Base-by-base conservation (phyloP, 1,139 yeast genomes). In the Lizanozyma gosingica region DNA sequence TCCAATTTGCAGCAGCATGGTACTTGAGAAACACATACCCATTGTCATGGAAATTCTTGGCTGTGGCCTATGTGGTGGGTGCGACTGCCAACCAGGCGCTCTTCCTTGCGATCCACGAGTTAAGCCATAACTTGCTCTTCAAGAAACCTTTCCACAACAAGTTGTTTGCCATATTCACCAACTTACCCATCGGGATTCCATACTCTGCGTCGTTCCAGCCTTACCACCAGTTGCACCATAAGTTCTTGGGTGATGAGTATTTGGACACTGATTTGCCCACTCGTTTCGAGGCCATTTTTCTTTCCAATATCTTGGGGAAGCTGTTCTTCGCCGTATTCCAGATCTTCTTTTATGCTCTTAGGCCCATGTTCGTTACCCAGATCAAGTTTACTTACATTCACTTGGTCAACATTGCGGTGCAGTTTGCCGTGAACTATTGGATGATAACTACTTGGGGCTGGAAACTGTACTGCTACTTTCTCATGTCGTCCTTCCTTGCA, bases 181-280 rank as follows among this genome's bases (percentile, higher is more conserved):
- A 88, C 55, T 62, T 85, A 40, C 95, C 96, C 1, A 85, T 88
- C 41, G 96, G 95, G 1, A 72, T 88, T 34, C 97, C 97, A 1
- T 88, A 86, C 59, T 75, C 87, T 35, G 96, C 96, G 0, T 83
- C 94, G 2, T 88, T 88, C 61, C 87, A 83, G 45, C 96, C 96
- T 9, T 88, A 88, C 59, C 97, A 88, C 54, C 86, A 86, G 56
- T 69, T 88, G 38, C 97, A 88, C 55, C 97, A 88, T 62, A 88
- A 88, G 59, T 87, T 83, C 53, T 63, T 84, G 56, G 97, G 97
- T n/a, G 95, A 88, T 57, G 83, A 79, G 50, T 69, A 72, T 39
- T 78, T 78, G 54, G 97, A 88, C 58, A 83, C 96, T 1, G 97
- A 88, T 58, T 67, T 88, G 47, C 97, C 97, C 34, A 88, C 96